A percentile compares a stretch with the other conserved stretches of the same genome.
These are phyloP conservation scores for Cryptosporidium felis DNA, from an alignment of 169 alveolate genomes.

Conservation along the genomic window DNA sequence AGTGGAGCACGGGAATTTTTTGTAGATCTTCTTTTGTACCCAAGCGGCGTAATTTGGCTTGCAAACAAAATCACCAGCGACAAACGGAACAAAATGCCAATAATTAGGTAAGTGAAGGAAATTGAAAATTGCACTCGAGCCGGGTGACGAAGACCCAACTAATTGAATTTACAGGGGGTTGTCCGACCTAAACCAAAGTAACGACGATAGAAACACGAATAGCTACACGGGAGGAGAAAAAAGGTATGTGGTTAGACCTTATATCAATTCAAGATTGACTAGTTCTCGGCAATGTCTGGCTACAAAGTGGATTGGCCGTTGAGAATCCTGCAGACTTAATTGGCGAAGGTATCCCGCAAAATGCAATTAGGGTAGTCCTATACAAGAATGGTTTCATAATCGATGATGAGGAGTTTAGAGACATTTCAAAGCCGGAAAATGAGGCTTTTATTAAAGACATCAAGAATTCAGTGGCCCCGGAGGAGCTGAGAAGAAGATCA, in stretches of 20 bases:
- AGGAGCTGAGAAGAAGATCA: constrained; percentile 82
- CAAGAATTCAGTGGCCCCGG: constrained; percentile 91
- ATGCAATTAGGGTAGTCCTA: constrained; percentile 79
- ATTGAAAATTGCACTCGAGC: too few relatives aligned
- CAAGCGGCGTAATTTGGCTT: too few relatives aligned
- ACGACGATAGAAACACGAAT: constrained; percentile 75
- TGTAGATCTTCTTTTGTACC: too few relatives aligned
- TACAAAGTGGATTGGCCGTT: constrained; percentile 81
- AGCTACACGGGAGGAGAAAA: constrained; percentile 86
- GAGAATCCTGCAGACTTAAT: constrained; percentile 79
- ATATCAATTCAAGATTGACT: not conserved
- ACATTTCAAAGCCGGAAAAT: constrained; percentile 85
- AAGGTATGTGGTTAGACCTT: constrained; percentile 33
- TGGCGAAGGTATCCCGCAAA: constrained; percentile 76
- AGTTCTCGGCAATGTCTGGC: not conserved
- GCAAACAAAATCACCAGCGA: too few relatives aligned
- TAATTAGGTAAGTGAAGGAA: constrained; percentile 28
- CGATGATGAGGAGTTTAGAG: constrained; percentile 91
- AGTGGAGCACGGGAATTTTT: too few relatives aligned
- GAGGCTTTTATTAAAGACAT: constrained; percentile 88
- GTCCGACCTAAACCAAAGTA: constrained; percentile 48
- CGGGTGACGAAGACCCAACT: not conserved
- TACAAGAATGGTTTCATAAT: constrained; percentile 91
- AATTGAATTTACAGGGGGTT: constrained; percentile 10
- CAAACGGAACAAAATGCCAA: constrained; percentile 42